Evolutionary conservation across 1,139 yeast species (phyloP).

Genomic region (Kurtzmaniella quercitrusa): DNA sequence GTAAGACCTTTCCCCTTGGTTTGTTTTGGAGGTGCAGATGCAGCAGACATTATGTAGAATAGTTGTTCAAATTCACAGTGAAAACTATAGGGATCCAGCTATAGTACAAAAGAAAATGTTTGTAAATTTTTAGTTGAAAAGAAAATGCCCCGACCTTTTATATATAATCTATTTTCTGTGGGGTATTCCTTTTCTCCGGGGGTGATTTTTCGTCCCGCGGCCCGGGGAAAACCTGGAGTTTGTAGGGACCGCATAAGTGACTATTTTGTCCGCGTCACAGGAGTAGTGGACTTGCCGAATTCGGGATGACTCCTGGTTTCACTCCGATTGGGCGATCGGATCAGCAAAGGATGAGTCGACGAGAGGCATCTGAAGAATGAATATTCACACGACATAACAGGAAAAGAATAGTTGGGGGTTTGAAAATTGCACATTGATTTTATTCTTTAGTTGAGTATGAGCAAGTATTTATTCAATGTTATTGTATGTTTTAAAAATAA

Average conservation of each 20-base stretch:
- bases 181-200: conserved; percentile 16
- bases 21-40: conserved; percentile 13
- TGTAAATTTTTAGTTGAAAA: not conserved
- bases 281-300: conserved; percentile 2
- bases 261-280: too few species aligned
- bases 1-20: conserved; percentile 39
- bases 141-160: conserved; percentile 2
- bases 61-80: not conserved
- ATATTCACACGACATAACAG: too few species aligned
- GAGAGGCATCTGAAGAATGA: too few species aligned
- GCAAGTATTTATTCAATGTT: too few species aligned
- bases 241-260: not conserved
- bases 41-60: conserved; percentile 3
- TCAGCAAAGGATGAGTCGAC: not conserved
- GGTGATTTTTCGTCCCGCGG: conserved; percentile 8
- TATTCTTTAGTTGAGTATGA: too few species aligned
- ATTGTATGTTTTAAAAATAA: too few species aligned
- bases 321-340: conserved; percentile 3
- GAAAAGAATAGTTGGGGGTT: too few species aligned
- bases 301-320: conserved; percentile 7
- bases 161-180: conserved; percentile 7
- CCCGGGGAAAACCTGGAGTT: conserved; percentile 7
- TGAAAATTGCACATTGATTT: too few species aligned
- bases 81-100: conserved; percentile 2
- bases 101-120: not conserved